Conservation (phyloP, 345 rosid species). For the Eucalyptus cladocalyx region DNA sequence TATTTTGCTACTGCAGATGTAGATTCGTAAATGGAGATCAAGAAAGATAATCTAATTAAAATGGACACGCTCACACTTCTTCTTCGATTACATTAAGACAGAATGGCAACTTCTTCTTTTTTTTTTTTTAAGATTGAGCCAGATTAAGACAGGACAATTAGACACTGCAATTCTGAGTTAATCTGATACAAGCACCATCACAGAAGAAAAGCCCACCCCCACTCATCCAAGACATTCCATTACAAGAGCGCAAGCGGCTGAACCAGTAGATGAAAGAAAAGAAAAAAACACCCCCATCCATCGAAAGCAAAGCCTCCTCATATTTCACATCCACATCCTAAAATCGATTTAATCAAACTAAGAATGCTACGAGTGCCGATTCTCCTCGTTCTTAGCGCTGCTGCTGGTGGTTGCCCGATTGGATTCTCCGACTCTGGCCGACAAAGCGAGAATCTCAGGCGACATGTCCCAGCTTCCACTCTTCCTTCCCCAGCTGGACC, state of each 20-base stretch:
- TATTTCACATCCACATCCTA: not conserved
- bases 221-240: conserved; percentile 31
- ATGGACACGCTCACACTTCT: not conserved
- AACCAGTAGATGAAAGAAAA: not conserved
- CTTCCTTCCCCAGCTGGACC: conserved; percentile 73
- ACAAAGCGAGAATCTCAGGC: conserved; percentile 84
- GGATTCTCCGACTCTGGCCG: conserved; percentile 80
- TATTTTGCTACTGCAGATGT: not conserved
- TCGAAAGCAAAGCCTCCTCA: not conserved
- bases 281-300: conserved; percentile 8
- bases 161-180: conserved; percentile 16
- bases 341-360: not conserved
- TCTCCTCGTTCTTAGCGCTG: conserved; percentile 38
- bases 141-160: conserved; percentile 1
- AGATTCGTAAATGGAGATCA: not conserved
- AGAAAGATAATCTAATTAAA: not conserved
- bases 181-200: not conserved
- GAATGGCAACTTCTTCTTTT: not conserved
- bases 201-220: conserved; percentile 11
- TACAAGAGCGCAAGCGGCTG: conserved; percentile 12
- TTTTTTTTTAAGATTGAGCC: not conserved
- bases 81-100: not conserved
- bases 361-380: conserved; percentile 23
- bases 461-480: conserved; percentile 81
- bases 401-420: conserved; percentile 50